Evolutionary conservation across 371 early-diverging fungal species (phyloP), one percentile per base, ranked within the genome.

Genomic region (Rhizomucor miehei): DNA sequence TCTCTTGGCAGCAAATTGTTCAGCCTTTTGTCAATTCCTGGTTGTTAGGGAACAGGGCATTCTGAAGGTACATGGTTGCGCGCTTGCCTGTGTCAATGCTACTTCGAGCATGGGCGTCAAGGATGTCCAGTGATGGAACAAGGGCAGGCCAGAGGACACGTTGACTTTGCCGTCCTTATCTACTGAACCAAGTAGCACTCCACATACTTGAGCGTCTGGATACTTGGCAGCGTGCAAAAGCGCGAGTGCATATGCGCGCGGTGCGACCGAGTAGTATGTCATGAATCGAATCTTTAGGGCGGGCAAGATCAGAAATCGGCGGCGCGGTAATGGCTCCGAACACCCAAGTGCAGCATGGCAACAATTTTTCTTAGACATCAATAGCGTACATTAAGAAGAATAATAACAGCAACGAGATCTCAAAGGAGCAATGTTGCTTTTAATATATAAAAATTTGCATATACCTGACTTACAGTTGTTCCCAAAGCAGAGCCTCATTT

Each of bases 161-260:
- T 69, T 56, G 44, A 66, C 56, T 44, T 60, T 56, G 50, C 58
- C 59, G 14, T 69, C 62, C 8, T 65, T 57, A 51, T 69, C 68
- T 6, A 72, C 48, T 48, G 69, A 52, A 20, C 82, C 86, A 10
- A 89, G 56, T 6, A 89, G 62, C 14, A 88, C 73, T 39, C 93
- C 93, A 57, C 81, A 81, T 2, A 93, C 89, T 29, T 80, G 69
- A 3, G 74, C 69, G 21, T 81, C 71, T 0, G 93, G 83, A 71
- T 88, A 86, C 73, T 91, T 91, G n/a, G 89, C 84, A 11, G 89
- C 86, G 63, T 93, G 93, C 14, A 90, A 70, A 34, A 90, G 62
- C 5, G 90, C 79, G 60, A 90, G 81, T 54, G 80, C 62, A 72
- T 90, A 89, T 5, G 90, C 88, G 54, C 72, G 72, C 52, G 77